These are phyloP conservation scores for Acaromyces ingoldii DNA, from an alignment of 1,284 basidiomycete species.

Conservation along the genomic window DNA sequence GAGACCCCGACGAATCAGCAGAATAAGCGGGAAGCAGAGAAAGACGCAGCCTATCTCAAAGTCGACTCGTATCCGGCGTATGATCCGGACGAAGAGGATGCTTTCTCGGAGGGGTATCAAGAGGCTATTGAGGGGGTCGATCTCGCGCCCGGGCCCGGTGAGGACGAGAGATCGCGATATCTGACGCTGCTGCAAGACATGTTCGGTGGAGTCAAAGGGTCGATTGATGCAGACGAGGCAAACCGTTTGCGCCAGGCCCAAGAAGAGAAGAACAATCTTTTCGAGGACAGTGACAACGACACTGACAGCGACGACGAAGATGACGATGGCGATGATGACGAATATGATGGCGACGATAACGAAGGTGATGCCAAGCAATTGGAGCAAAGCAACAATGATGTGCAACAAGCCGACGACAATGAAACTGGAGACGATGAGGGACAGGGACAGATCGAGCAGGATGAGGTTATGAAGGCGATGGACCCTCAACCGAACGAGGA, in stretches of 20 bases:
- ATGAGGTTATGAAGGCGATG: neutral
- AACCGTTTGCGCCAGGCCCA: neutral
- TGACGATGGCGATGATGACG: too few relatives aligned
- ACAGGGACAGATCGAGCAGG: neutral
- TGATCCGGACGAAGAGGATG: slow-evolving; percentile 25
- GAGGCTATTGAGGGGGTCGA: slow-evolving; percentile 14
- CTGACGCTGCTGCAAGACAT: slow-evolving; percentile 51
- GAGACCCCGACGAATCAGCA: too few relatives aligned
- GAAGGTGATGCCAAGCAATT: neutral
- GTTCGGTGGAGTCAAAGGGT: slow-evolving; percentile 35
- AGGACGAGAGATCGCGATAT: neutral
- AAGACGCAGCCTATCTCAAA: neutral
- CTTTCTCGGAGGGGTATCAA: slow-evolving; percentile 46
- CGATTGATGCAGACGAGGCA: neutral
- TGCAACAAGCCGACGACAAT: neutral
- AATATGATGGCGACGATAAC: slow-evolving; percentile 1
- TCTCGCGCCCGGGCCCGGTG: neutral
- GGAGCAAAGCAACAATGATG: neutral
- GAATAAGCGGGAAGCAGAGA: neutral
- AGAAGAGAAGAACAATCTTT: too few relatives aligned
- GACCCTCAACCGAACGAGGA: neutral
- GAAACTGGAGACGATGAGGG: neutral
- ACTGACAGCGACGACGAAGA: too few relatives aligned
- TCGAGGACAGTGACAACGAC: too few relatives aligned
- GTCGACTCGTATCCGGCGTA: slow-evolving; percentile 8